Evolutionary conservation across 2,329 filamentous ascomycete genomes (phyloP), one percentile per base, ranked within the genome.

Genomic region (Dactylellina cionopaga): DNA sequence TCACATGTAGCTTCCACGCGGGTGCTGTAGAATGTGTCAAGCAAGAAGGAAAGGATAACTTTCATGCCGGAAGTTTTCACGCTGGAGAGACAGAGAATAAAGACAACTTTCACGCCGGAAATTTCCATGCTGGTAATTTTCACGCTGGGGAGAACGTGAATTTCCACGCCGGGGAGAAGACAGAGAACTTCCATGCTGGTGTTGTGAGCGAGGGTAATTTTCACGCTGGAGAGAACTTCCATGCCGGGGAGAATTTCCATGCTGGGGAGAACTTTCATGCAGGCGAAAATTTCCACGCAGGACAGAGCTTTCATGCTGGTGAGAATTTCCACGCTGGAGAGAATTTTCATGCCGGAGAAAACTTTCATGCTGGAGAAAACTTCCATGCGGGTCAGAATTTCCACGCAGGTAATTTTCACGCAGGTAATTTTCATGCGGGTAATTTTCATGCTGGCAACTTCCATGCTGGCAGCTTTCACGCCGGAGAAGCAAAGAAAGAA

Each of bases 31-130:
- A 33, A 6, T 5, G 13, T 33, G 31, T 33, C 31, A 33, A 33
- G 31, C 6, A 6, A 13, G 31, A 33, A 13, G 31, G 31, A 5
- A 33, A 33, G 13, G 24, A 4, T 2, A 29, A 47, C 24, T 47
- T 47, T n/a, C 44, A 47, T 13, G 44, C 44, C 19, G 44, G 44
- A 44, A 47, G 29, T 15, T n/a, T n/a, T n/a, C n/a, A n/a, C n/a
- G n/a, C n/a, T n/a, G n/a, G n/a, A n/a, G n/a, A n/a, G n/a, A n/a
- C n/a, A n/a, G n/a, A n/a, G n/a, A n/a, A n/a, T n/a, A n/a, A n/a
- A n/a, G 5, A 22, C 2, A 47, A 47, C 13, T 47, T 47, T 15
- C 44, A 47, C 15, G 44, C 44, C 2, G 44, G 44, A 27, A 33
- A 33, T 6, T 33, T 33, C 13, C 31, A 33, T 33, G 31, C 31